Percentiles rank a stretch among this genome's conserved stretches.
phyloP scores from a whole-genome alignment of 495 filamentous ascomycete species.

The Penicillium atrosanguineum region DNA sequence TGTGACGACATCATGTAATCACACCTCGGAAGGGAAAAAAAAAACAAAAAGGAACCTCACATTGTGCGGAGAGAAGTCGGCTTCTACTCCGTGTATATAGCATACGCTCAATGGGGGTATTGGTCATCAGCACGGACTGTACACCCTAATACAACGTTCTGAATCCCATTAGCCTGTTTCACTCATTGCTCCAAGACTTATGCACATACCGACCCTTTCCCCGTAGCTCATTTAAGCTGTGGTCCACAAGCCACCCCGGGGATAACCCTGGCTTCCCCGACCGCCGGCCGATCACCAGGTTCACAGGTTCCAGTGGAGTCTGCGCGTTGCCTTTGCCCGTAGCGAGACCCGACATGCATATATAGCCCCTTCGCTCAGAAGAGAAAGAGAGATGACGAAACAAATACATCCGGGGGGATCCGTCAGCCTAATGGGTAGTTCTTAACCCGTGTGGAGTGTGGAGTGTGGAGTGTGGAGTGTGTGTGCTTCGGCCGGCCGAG shows the following conservation, averaged over 20 bases:
- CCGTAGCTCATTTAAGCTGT: background rate
- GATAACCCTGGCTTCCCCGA: no score
- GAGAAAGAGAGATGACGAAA: no score
- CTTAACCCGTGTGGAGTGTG: no score
- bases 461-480: background rate
- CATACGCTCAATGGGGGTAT: background rate
- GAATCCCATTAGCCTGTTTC: background rate
- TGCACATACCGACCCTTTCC: background rate
- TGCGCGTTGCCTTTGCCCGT: no score
- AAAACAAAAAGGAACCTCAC: background rate
- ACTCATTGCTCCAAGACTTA: background rate
- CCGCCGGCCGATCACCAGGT: no score
- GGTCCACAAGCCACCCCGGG: no score
- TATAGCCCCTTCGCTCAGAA: no score
- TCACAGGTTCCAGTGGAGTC: no score
- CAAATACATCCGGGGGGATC: background rate
- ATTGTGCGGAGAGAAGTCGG: background rate
- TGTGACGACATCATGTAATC: background rate
- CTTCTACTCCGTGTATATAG: background rate
- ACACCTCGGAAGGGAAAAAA: background rate
- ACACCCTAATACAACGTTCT: background rate
- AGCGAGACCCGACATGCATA: no score
- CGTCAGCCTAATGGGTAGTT: background rate
- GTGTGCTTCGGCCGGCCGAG: slow-evolving; percentile 4
- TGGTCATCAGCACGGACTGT: background rate